A percentile compares a stretch with the other conserved stretches of the same genome.
Evolutionary conservation across 257 asterid species (phyloP).

Genomic region (Nicotiana tomentosiformis): DNA sequence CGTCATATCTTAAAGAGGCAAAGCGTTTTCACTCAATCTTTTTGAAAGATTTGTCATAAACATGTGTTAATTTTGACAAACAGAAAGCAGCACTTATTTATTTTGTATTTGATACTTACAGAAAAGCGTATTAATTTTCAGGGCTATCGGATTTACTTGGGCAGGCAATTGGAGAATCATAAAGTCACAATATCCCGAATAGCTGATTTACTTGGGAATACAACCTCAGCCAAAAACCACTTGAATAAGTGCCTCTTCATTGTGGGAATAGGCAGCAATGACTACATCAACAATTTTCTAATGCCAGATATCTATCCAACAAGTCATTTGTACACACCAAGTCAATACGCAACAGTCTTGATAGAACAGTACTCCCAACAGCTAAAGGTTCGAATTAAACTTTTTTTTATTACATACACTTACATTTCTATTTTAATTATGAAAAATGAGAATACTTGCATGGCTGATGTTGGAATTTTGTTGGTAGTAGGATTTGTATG

Average conservation of each 20-base stretch:
- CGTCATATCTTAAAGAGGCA: too few relatives aligned
- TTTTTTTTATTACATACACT: not conserved
- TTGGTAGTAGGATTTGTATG: constrained; percentile 29
- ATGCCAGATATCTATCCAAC: constrained; percentile 13
- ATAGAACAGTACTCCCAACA: constrained; percentile 16
- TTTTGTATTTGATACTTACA: not conserved
- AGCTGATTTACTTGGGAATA: not conserved
- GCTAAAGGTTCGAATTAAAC: not conserved
- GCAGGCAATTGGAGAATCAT: constrained; percentile 23
- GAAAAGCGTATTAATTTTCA: not conserved
- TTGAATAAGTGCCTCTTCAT: constrained; percentile 38
- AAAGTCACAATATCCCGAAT: constrained; percentile 4
- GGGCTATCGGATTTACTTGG: constrained; percentile 23
- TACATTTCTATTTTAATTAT: too few relatives aligned
- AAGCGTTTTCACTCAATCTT: too few relatives aligned
- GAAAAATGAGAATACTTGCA: not conserved
- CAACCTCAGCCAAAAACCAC: not conserved
- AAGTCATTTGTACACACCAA: constrained; percentile 23
- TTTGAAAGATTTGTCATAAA: too few relatives aligned
- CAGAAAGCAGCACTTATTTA: too few relatives aligned
- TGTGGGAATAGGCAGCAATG: constrained; percentile 55
- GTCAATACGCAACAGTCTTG: constrained; percentile 29
- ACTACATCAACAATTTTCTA: constrained; percentile 49
- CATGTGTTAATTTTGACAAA: too few relatives aligned
- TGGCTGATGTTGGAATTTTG: not conserved